A percentile compares a stretch with the other conserved stretches of the same genome.
Conservation (phyloP, 1,139 yeast species). For the Taphrina communis region DNA sequence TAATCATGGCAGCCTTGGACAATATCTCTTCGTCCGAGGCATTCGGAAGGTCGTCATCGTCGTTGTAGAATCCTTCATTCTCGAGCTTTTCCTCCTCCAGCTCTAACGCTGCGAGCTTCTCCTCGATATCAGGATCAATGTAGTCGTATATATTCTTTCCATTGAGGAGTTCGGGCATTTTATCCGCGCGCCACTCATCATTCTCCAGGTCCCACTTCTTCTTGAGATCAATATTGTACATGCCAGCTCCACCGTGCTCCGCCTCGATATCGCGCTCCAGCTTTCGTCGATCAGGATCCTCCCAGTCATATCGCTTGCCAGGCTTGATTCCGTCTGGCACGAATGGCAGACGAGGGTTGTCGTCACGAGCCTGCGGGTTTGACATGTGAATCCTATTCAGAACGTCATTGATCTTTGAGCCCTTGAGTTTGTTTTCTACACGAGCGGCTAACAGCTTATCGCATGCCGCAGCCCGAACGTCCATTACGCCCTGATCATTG, state of each 20-base stretch:
- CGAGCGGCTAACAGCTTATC: conserved; percentile 93
- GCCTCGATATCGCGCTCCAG: conserved; percentile 88
- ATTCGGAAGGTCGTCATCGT: conserved; percentile 63
- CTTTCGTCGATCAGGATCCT: conserved; percentile 80
- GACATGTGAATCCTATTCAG: conserved; percentile 96
- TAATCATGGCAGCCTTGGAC: conserved; percentile 92
- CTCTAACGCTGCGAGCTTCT: conserved; percentile 90
- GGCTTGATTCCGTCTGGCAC: conserved; percentile 74
- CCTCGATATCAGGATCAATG: conserved; percentile 93
- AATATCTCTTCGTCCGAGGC: conserved; percentile 70
- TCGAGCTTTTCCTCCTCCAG: conserved; percentile 96
- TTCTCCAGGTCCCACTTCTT: conserved; percentile 81
- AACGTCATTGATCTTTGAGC: conserved; percentile 86
- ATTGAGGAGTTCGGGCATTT: conserved; percentile 94
- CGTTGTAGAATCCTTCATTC: conserved; percentile 92
- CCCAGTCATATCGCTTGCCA: conserved; percentile 70
- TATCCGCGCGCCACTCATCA: conserved; percentile 96
- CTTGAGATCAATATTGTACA: conserved; percentile 87
- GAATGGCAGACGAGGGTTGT: conserved; percentile 69
- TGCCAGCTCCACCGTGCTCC: conserved; percentile 99
- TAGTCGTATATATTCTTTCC: conserved; percentile 97
- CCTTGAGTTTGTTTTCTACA: conserved; percentile 95
- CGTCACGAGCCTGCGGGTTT: conserved; percentile 86
- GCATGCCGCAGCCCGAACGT: conserved; percentile 95
- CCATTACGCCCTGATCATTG: conserved; percentile 94